These are phyloP conservation scores for Starmerella vaccinii DNA, from an alignment of 805 yeast species.

Conservation along the genomic window DNA sequence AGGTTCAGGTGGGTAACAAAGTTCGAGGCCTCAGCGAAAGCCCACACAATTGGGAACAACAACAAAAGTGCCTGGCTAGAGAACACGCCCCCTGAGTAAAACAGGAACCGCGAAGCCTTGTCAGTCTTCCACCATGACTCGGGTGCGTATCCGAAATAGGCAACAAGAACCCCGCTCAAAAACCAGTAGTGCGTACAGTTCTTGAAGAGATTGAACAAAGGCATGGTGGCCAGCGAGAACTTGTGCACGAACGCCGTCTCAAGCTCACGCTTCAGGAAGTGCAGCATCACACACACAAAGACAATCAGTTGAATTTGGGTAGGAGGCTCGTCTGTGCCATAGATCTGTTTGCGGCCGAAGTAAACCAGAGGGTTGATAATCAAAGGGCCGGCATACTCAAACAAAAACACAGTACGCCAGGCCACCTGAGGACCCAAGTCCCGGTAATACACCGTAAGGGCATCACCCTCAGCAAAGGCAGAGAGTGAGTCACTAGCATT, in stretches of 20 bases:
- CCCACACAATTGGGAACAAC: constrained; percentile 27
- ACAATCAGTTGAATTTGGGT: constrained; percentile 46
- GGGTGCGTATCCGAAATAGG: constrained; percentile 43
- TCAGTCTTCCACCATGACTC: constrained; percentile 27
- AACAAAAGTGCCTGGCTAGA: constrained; percentile 14
- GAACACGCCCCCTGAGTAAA: constrained; percentile 24
- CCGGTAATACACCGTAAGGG: constrained; percentile 49
- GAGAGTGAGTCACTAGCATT: constrained; percentile 38
- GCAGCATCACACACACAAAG: constrained; percentile 51
- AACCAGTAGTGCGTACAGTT: constrained; percentile 89
- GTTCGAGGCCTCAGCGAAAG: constrained; percentile 60
- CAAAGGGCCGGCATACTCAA: constrained; percentile 87
- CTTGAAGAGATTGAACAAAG: constrained; percentile 72
- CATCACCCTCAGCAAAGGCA: constrained; percentile 38
- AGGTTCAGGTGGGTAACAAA: constrained; percentile 60
- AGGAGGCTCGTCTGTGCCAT: constrained; percentile 34
- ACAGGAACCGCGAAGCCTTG: constrained; percentile 16
- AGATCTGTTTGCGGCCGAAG: constrained; percentile 30
- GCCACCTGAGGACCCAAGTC: constrained; percentile 89
- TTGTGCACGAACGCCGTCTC: constrained; percentile 79
- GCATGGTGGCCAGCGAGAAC: constrained; percentile 89
- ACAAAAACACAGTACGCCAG: constrained; percentile 80
- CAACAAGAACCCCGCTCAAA: constrained; percentile 59
- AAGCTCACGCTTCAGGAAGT: constrained; percentile 76
- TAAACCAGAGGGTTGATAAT: constrained; percentile 60